Conservation (phyloP, 163 green algal species). For the Prototheca wickerhamii region DNA sequence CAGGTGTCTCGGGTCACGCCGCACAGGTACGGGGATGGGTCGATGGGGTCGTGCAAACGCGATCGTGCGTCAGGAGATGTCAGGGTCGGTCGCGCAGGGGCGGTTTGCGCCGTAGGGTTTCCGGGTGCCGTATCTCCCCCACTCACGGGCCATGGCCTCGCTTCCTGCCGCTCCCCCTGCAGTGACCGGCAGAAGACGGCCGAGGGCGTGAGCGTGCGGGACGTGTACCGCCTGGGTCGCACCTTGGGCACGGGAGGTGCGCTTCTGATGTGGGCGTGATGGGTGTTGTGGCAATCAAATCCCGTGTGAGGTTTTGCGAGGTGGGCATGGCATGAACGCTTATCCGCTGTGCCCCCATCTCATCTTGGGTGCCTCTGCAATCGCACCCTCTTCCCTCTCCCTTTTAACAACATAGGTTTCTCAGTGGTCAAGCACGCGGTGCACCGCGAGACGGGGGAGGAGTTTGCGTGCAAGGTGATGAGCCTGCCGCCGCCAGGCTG, state of each 20-base stretch:
- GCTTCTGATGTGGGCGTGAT: too few species aligned
- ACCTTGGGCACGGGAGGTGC: slow-evolving; percentile 4
- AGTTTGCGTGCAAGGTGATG: slow-evolving; percentile 9
- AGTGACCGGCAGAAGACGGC: neutral
- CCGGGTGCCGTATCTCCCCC: too few species aligned
- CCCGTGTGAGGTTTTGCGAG: too few species aligned
- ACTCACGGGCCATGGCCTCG: too few species aligned
- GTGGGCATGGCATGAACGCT: too few species aligned
- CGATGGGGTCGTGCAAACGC: too few species aligned
- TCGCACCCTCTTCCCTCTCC: neutral
- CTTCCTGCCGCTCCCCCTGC: neutral
- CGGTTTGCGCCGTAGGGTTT: too few species aligned
- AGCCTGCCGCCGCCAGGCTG: neutral
- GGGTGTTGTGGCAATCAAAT: too few species aligned
- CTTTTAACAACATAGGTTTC: neutral
- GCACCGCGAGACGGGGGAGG: neutral
- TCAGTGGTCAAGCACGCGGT: slow-evolving; percentile 1
- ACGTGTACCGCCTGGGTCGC: neutral
- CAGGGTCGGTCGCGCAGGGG: too few species aligned
- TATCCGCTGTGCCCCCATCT: too few species aligned
- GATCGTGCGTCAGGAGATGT: too few species aligned
- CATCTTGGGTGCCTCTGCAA: neutral
- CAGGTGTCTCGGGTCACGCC: neutral
- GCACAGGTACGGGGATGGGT: neutral
- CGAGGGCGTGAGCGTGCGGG: neutral